Evolutionary conservation across 441 rosid species (phyloP).

Genomic region (Pelargonium cotyledonis): DNA sequence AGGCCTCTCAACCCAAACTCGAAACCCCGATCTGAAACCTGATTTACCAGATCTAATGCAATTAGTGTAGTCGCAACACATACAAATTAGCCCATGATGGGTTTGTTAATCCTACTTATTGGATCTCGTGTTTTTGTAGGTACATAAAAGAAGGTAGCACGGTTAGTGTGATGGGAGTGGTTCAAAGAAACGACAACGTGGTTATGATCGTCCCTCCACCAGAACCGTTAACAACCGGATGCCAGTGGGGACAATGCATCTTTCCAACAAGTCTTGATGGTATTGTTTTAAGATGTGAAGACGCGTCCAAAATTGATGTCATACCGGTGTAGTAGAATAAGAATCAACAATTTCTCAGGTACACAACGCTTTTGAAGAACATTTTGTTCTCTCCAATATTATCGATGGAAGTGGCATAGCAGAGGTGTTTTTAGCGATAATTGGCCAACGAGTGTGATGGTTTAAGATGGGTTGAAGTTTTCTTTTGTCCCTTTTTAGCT

Average conservation of each 20-base stretch:
- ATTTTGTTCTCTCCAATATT: conserved; percentile 8
- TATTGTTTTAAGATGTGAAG: conserved; percentile 91
- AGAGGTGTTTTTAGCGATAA: too few relatives aligned
- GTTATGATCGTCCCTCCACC: conserved; percentile 92
- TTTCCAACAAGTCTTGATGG: conserved; percentile 93
- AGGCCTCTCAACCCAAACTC: too few relatives aligned
- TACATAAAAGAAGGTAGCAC: conserved; percentile 98
- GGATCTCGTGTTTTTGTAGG: conserved; percentile 29
- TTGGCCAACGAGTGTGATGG: too few relatives aligned
- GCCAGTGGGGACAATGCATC: conserved; percentile 81
- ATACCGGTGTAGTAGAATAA: conserved; percentile 62
- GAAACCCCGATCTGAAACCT: too few relatives aligned
- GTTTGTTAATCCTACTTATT: background rate
- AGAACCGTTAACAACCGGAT: conserved; percentile 83
- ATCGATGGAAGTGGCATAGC: conserved; percentile 5
- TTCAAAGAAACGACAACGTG: conserved; percentile 93
- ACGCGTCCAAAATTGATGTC: conserved; percentile 83
- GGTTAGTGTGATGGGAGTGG: conserved; percentile 96
- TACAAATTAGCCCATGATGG: too few relatives aligned
- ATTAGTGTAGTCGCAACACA: background rate
- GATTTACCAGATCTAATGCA: background rate
- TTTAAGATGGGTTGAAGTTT: too few relatives aligned
- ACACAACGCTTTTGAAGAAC: background rate
- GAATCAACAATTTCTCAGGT: conserved; percentile 8
- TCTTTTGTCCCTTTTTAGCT: too few relatives aligned